phyloP scores from a whole-genome alignment of 2,329 filamentous ascomycete species.

The Arthrobotrys entomopaga region DNA sequence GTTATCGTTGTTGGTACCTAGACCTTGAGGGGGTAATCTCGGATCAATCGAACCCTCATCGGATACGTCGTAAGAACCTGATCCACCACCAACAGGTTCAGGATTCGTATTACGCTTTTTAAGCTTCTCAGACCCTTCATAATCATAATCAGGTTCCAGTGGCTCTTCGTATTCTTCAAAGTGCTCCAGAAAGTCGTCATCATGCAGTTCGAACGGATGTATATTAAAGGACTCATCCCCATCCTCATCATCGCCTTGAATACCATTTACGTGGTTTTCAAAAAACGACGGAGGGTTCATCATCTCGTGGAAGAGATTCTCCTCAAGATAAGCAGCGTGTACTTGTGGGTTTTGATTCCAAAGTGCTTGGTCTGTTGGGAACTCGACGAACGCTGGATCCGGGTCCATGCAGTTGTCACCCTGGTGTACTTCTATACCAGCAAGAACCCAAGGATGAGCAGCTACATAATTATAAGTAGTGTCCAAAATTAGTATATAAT shows the following conservation, averaged over 20 bases:
- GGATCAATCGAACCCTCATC: too few relatives aligned
- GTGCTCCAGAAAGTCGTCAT: constrained; percentile 3
- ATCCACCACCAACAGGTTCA: background rate
- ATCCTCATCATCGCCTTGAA: background rate
- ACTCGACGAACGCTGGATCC: constrained; percentile 15
- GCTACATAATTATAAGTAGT: constrained; percentile 5
- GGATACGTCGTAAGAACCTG: too few relatives aligned
- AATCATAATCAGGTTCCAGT: background rate
- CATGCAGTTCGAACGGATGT: background rate
- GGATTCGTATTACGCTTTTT: constrained; percentile 7
- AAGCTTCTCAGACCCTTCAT: background rate
- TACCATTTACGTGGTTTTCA: background rate
- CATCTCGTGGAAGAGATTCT: constrained; percentile 1
- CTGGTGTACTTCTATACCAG: constrained; percentile 19
- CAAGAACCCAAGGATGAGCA: constrained; percentile 11
- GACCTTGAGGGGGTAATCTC: background rate
- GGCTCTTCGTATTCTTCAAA: constrained; percentile 3
- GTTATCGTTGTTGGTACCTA: background rate
- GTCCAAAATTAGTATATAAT: constrained; percentile 1
- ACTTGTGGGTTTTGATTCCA: background rate
- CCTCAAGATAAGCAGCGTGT: background rate
- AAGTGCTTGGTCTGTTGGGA: constrained; percentile 1
- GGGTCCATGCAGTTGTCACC: constrained; percentile 28
- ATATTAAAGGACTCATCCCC: background rate
- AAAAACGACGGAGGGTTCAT: constrained; percentile 25